Conservation (phyloP, 768 basidiomycete species). For the Trametes elegans region DNA sequence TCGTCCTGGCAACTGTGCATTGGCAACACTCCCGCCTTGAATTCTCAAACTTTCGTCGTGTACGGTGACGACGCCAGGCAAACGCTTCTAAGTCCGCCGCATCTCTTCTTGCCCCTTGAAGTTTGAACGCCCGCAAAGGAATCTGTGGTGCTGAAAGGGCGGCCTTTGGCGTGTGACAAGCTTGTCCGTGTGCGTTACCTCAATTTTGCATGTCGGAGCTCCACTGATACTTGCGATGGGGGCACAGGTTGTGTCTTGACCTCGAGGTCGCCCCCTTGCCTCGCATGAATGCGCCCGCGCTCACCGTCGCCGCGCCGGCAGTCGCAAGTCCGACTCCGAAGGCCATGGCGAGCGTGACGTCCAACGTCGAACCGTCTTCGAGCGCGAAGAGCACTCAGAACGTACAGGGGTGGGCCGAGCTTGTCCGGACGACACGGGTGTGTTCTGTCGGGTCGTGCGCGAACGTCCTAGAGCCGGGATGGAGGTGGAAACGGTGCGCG, state of each 20-base stretch:
- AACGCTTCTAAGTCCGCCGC: no score
- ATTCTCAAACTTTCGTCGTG: no score
- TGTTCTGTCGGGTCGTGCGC: not conserved
- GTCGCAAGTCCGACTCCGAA: not conserved
- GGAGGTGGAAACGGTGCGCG: slow-evolving; percentile 1
- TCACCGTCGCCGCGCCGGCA: slow-evolving; percentile 1
- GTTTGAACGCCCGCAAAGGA: no score
- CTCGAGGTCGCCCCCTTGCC: slow-evolving; percentile 1
- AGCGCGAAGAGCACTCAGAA: not conserved
- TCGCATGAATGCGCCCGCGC: slow-evolving; percentile 6
- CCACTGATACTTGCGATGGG: not conserved
- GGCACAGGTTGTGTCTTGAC: not conserved
- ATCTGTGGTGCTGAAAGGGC: not conserved
- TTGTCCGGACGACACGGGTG: not conserved
- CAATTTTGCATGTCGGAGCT: not conserved
- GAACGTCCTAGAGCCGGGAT: not conserved
- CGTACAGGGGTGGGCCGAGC: not conserved
- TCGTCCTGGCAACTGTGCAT: not conserved
- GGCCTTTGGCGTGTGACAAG: not conserved
- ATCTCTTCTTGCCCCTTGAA: no score
- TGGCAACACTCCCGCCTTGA: no score
- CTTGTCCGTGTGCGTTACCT: not conserved
- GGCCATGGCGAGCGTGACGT: not conserved
- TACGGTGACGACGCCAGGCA: no score
- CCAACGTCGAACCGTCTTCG: not conserved